A percentile compares a stretch with the other conserved stretches of the same genome.
Evolutionary conservation across 1,284 basidiomycete genomes (phyloP).

Genomic region (Tylopilus sp.): DNA sequence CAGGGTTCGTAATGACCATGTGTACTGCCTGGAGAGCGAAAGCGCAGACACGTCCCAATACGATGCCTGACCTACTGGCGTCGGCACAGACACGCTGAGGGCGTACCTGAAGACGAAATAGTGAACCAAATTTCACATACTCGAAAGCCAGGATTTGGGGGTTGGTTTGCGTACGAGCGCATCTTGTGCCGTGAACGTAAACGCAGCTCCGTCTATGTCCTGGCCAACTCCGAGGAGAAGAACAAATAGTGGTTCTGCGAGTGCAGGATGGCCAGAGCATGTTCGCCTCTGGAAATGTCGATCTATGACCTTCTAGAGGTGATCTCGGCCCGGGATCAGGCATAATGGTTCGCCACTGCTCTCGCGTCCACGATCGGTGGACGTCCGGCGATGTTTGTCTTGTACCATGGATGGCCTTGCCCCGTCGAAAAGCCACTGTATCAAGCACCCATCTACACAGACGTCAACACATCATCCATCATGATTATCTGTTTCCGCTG

Average conservation of each 20-base stretch:
- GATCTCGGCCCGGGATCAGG: background rate
- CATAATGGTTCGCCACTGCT: background rate
- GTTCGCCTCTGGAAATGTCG: background rate
- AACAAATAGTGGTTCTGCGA: too few relatives aligned
- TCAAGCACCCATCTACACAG: slow-evolving; percentile 4
- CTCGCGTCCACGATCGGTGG: background rate
- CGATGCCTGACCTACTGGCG: background rate
- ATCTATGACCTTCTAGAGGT: background rate
- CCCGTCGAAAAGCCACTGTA: background rate
- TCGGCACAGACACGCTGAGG: too few relatives aligned
- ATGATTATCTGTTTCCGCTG: background rate
- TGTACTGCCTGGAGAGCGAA: too few relatives aligned
- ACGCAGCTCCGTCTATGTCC: background rate
- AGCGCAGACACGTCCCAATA: background rate
- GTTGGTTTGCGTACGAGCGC: background rate
- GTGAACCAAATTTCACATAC: background rate
- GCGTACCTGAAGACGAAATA: background rate
- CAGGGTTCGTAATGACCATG: background rate
- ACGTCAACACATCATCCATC: slow-evolving; percentile 3
- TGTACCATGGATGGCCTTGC: background rate
- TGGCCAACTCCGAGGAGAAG: background rate
- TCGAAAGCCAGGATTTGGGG: background rate
- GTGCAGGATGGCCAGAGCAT: background rate
- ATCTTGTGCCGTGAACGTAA: background rate
- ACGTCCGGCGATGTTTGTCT: background rate